Conservation (phyloP, 176 grass and related monocot species). For the Lolium perenne region DNA sequence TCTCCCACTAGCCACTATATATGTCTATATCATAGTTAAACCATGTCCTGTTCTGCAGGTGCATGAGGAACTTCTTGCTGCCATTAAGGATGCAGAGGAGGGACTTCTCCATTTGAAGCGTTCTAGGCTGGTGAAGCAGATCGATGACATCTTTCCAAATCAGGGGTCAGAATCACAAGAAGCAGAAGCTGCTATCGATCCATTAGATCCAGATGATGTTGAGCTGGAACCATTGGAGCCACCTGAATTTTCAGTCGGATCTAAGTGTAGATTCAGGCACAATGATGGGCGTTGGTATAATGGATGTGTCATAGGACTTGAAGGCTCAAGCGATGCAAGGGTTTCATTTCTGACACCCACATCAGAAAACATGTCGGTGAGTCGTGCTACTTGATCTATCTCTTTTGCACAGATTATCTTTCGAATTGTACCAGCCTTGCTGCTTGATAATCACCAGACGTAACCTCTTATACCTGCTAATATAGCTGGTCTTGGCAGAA, state of each 20-base stretch:
- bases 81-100: conserved; percentile 92
- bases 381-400: conserved; percentile 34
- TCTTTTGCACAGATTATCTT: conserved; percentile 18
- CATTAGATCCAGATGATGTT: conserved; percentile 53
- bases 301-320: conserved; percentile 74
- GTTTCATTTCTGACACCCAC: conserved; percentile 91
- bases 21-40: not conserved
- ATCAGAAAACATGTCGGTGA: conserved; percentile 87
- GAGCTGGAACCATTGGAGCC: conserved; percentile 59
- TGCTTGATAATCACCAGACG: conserved; percentile 25
- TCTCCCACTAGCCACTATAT: not conserved
- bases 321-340: conserved; percentile 61
- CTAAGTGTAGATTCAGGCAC: conserved; percentile 93
- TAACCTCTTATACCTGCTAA: not conserved
- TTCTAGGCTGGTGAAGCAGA: conserved; percentile 70
- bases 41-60: conserved; percentile 57
- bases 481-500: not conserved
- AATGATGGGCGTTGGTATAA: conserved; percentile 96
- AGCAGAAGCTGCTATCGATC: conserved; percentile 49
- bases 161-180: conserved; percentile 31
- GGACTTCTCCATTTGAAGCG: conserved; percentile 87
- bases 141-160: conserved; percentile 70
- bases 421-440: not conserved
- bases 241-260: conserved; percentile 64
- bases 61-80: conserved; percentile 79